Percentiles rank a stretch among this genome's conserved stretches.
phyloP scores from a whole-genome alignment of 2,329 filamentous ascomycete genomes.

The Alternaria brassicicola region DNA sequence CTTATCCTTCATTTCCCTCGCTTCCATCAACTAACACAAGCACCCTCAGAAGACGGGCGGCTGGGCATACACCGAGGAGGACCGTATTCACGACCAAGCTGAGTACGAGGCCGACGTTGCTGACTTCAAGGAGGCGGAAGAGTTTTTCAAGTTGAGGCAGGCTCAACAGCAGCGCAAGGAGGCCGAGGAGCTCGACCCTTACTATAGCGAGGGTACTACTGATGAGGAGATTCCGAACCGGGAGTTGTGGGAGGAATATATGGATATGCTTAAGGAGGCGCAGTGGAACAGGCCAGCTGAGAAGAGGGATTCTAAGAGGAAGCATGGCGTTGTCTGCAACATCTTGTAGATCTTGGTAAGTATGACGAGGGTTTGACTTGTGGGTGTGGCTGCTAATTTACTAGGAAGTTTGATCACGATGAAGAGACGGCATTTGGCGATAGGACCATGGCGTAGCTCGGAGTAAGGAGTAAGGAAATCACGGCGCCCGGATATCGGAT shows the following conservation, averaged over 20 bases:
- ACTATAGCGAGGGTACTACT: not conserved
- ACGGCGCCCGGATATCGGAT: not conserved
- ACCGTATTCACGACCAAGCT: too few relatives aligned
- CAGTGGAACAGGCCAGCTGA: not conserved
- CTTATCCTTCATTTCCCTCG: not conserved
- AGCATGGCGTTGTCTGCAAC: not conserved
- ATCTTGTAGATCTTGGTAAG: not conserved
- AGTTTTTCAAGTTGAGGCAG: too few relatives aligned
- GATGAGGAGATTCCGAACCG: accelerated
- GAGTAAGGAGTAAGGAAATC: not conserved
- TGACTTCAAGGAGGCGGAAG: too few relatives aligned
- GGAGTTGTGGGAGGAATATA: not conserved
- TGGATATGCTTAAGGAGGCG: not conserved
- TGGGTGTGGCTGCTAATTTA: not conserved
- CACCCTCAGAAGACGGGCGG: not conserved
- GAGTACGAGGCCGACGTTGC: too few relatives aligned
- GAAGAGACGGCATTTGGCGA: not conserved
- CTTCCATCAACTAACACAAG: not conserved
- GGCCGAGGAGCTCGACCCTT: not conserved
- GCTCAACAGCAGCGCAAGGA: not conserved
- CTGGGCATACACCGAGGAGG: too few relatives aligned
- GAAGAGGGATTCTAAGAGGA: not conserved
- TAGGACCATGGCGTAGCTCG: not conserved
- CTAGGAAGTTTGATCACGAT: not conserved
- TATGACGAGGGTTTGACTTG: not conserved